Conservation (phyloP, 371 early-diverging fungal species). For the Apophysomyces variabilis region DNA sequence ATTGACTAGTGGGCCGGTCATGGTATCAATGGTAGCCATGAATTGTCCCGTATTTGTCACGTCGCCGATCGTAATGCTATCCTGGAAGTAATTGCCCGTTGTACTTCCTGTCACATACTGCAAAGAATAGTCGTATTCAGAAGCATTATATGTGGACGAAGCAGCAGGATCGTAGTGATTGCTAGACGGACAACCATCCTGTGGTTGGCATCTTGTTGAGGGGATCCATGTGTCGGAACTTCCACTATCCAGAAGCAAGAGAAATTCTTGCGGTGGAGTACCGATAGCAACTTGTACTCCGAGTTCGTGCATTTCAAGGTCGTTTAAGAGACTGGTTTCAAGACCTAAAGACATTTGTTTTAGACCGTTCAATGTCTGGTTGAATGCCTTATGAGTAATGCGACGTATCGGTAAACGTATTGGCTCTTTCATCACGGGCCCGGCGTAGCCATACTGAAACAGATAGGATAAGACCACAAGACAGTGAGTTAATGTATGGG, state of each 20-base stretch:
- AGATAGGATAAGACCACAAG: too few species aligned
- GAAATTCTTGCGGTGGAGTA: slow-evolving; percentile 15
- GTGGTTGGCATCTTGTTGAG: background rate
- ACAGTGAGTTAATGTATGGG: too few species aligned
- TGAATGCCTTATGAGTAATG: background rate
- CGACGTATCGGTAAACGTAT: background rate
- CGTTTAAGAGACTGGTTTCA: background rate
- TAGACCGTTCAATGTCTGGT: background rate
- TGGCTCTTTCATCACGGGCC: background rate
- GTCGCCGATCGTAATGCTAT: slow-evolving; percentile 11
- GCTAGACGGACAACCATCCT: slow-evolving; percentile 8
- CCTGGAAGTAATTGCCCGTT: slow-evolving; percentile 16
- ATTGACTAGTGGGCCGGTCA: background rate
- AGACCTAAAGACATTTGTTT: background rate
- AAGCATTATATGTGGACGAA: slow-evolving; percentile 10
- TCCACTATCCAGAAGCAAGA: slow-evolving; percentile 19
- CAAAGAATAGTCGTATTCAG: background rate
- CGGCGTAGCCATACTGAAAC: background rate
- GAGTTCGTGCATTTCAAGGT: background rate
- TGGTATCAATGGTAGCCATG: slow-evolving; percentile 11
- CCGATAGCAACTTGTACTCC: slow-evolving; percentile 5
- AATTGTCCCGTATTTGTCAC: background rate
- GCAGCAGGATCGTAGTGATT: background rate
- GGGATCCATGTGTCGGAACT: slow-evolving; percentile 25
- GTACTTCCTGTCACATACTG: slow-evolving; percentile 13